Evolutionary conservation across 2,329 filamentous ascomycete species (phyloP).

Genomic region (Sporothrix globosa): DNA sequence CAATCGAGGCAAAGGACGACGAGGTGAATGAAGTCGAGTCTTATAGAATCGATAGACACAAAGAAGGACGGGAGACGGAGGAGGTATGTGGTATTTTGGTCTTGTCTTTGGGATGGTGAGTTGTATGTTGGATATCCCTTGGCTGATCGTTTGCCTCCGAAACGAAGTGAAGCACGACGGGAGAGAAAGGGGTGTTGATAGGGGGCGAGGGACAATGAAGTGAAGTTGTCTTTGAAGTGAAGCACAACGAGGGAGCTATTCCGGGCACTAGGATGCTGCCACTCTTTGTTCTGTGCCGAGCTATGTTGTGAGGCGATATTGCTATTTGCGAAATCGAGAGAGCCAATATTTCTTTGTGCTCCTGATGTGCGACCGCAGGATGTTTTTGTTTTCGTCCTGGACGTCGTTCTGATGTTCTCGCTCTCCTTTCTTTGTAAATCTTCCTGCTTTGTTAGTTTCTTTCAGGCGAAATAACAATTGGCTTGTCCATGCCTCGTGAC

Average conservation of each 20-base stretch:
- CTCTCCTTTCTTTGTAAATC: background rate
- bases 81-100: background rate
- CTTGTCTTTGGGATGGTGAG: background rate
- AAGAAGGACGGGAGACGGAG: background rate
- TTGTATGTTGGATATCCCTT: conserved; percentile 1
- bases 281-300: conserved; percentile 3
- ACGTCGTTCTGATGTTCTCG: background rate
- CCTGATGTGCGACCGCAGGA: background rate
- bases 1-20: background rate
- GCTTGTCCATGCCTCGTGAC: background rate
- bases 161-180: background rate
- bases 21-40: background rate
- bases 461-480: background rate
- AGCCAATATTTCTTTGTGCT: background rate
- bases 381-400: background rate
- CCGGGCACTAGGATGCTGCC: conserved; percentile 4
- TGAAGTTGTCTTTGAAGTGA: conserved; percentile 16
- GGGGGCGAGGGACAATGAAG: conserved; percentile 3
- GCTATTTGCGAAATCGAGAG: background rate
- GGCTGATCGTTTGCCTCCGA: background rate
- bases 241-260: conserved; percentile 2
- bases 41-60: background rate
- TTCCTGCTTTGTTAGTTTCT: background rate
- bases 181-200: background rate
- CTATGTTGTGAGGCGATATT: background rate